Evolutionary conservation across 306 rosid species (phyloP).

Genomic region (Prunus mira): DNA sequence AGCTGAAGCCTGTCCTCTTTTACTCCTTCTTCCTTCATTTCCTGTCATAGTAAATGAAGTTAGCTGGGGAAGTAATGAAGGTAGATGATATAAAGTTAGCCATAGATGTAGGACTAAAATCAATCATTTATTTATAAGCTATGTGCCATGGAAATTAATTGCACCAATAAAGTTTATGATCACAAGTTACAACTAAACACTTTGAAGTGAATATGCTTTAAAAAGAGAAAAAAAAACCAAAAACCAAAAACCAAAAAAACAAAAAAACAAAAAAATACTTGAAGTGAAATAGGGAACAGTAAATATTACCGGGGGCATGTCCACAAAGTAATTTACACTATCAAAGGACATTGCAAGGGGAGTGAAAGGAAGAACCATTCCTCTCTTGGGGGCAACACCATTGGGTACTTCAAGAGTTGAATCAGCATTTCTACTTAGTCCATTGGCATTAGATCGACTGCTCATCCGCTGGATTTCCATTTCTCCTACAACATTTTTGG

Average conservation of each 20-base stretch:
- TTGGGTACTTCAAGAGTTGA: conserved; percentile 39
- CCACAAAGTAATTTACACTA: conserved; percentile 74
- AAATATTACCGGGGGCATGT: conserved; percentile 90
- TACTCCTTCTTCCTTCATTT: conserved; percentile 87
- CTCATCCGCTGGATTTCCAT: conserved; percentile 65
- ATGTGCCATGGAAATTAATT: too few relatives aligned
- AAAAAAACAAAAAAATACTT: too few relatives aligned
- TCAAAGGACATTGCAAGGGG: conserved; percentile 97
- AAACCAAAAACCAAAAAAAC: too few relatives aligned
- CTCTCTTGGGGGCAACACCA: conserved; percentile 70
- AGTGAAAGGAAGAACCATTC: conserved; percentile 92
- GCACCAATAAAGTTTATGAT: too few relatives aligned
- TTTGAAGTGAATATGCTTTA: neutral
- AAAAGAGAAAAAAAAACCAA: too few relatives aligned
- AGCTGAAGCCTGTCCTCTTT: conserved; percentile 72
- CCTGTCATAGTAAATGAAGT: conserved; percentile 34
- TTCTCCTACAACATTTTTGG: conserved; percentile 56
- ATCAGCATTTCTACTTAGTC: conserved; percentile 43
- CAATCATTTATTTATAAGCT: too few relatives aligned
- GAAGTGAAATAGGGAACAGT: conserved; percentile 9
- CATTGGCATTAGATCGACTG: conserved; percentile 48
- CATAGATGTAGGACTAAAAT: neutral
- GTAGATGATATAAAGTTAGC: neutral
- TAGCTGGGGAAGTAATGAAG: neutral
- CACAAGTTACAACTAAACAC: neutral